Base-by-base conservation (phyloP, 2,329 filamentous ascomycete species). In the Rhynchosporium secalis region DNA sequence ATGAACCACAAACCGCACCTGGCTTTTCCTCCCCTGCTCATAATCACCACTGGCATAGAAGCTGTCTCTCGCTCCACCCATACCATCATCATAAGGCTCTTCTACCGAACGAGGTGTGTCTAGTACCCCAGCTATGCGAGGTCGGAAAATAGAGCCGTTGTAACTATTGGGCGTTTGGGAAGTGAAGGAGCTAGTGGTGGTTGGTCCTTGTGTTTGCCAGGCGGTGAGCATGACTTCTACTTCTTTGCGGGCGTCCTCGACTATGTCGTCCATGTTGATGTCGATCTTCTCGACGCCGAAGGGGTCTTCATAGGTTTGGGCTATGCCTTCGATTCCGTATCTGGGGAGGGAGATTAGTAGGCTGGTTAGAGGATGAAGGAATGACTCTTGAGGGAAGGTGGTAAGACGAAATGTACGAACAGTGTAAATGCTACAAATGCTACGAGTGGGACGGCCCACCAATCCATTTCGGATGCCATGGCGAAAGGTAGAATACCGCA, bases 221-320 rank as follows among this genome's bases (percentile, higher is more conserved):
- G 86, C 84, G 13, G 80, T 78, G 29, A 87, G 69, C 68, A 87
- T 73, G 6, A 85, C 84, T 65, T 80, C 79, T 20, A 85, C 79
- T 73, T 88, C 85, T 45, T 78, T 78, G 63, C 83, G 76, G 48
- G 83, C 77, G 70, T 88, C 86, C 66, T 86, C 84, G 2, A 84
- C 82, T 56, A 88, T 83, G 3, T 83, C 84, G 72, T 88, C 85
- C 80, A 88, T 86, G 70, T 87, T 87, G 74, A 88, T 88, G 70
- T 88, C 85, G 61, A 86, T 87, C 69, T 81, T 80, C 66, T 86
- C 85, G 61, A 85, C 85, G 1, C 86, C 86, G 71, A 88, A 88
- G 1, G 86, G 86, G 70, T 88, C 86, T 70, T 88, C 86, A 1
- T 88, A 76, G 72, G 87, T 71, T 56, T 68, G 65, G n/a, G 72